Conservation (phyloP, 805 yeast genomes). For the Yamadazyma sp. region DNA sequence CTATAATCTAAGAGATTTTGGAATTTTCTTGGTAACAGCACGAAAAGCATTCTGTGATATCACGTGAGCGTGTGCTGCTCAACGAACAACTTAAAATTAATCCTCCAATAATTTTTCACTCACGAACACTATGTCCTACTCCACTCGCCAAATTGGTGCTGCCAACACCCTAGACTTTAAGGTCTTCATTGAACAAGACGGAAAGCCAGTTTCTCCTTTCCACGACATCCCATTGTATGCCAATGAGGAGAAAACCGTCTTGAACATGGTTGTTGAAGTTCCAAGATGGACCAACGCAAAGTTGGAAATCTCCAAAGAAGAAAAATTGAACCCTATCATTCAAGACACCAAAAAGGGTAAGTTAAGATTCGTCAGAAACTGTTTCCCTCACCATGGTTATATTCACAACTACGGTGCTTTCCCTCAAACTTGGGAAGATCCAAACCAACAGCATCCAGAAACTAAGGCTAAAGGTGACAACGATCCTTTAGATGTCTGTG, state of each 20-base stretch:
- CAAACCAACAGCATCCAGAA: constrained; percentile 60
- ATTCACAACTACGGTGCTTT: constrained; percentile 98
- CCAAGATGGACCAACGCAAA: constrained; percentile 99
- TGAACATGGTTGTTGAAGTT: constrained; percentile 85
- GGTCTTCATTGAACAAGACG: constrained; percentile 88
- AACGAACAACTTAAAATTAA: no score
- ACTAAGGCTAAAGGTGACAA: constrained; percentile 77
- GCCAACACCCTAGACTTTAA: constrained; percentile 93
- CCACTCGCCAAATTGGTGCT: constrained; percentile 92
- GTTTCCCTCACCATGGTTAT: constrained; percentile 99
- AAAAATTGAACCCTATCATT: constrained; percentile 83
- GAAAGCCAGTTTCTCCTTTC: constrained; percentile 93
- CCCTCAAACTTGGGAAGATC: constrained; percentile 91
- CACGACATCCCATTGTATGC: constrained; percentile 80
- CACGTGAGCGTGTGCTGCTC: constrained; percentile 9
- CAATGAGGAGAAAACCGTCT: constrained; percentile 83
- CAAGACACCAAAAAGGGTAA: constrained; percentile 98
- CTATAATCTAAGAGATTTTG: no score
- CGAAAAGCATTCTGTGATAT: constrained; percentile 7
- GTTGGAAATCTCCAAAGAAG: constrained; percentile 88
- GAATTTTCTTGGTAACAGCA: no score
- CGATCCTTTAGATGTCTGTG: constrained; percentile 82
- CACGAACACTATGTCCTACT: constrained; percentile 58
- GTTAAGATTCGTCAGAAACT: constrained; percentile 92
- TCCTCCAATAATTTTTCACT: constrained; percentile 3